A percentile compares a stretch with the other conserved stretches of the same genome.
These are phyloP conservation scores for Hibiscus tridactylites DNA, from an alignment of 345 rosid genomes.

Conservation along the genomic window DNA sequence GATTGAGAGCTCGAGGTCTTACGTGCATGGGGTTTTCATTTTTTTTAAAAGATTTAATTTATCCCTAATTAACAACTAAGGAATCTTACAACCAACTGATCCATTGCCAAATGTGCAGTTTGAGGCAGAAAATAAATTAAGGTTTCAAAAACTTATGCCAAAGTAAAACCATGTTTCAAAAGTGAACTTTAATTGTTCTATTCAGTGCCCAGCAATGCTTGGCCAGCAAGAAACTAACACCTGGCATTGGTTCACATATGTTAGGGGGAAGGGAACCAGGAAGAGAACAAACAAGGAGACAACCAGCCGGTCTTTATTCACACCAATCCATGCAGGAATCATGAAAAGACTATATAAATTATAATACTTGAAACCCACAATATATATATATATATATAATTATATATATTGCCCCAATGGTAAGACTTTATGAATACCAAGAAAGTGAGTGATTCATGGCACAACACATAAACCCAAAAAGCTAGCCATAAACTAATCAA, in stretches of 20 bases:
- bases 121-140: constrained; percentile 18
- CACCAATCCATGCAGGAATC: constrained; percentile 36
- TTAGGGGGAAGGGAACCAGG: constrained; percentile 68
- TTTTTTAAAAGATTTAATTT: background rate
- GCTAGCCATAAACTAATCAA: background rate
- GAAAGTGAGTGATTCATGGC: constrained; percentile 24
- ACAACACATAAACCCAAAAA: constrained; percentile 26
- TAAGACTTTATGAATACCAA: constrained; percentile 33
- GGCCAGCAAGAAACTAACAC: constrained; percentile 27
- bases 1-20: constrained; percentile 6
- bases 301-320: constrained; percentile 40
- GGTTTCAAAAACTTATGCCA: constrained; percentile 25
- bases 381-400: background rate
- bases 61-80: constrained; percentile 7
- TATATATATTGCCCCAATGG: constrained; percentile 21
- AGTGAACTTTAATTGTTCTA: constrained; percentile 13
- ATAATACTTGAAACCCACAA: constrained; percentile 11
- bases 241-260: constrained; percentile 32
- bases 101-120: constrained; percentile 18
- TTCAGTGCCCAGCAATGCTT: constrained; percentile 21
- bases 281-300: constrained; percentile 68
- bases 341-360: constrained; percentile 8
- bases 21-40: constrained; percentile 7
- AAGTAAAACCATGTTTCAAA: background rate
- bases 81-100: constrained; percentile 17